These are phyloP conservation scores for Xylaria palmicola DNA, from an alignment of 495 filamentous ascomycete species.

Conservation along the genomic window DNA sequence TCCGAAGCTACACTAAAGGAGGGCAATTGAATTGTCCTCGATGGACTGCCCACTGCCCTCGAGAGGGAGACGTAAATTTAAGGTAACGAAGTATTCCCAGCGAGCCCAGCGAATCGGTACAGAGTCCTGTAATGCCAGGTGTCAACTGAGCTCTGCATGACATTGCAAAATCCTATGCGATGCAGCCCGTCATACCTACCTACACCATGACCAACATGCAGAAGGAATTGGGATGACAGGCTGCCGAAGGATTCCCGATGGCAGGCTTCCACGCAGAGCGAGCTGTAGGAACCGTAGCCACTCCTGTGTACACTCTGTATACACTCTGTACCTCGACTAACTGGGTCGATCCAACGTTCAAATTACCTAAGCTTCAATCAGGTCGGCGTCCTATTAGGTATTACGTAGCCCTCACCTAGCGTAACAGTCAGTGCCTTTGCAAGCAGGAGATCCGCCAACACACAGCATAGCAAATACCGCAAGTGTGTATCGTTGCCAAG, in stretches of 20 bases:
- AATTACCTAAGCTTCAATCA: too few relatives aligned
- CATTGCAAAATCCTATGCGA: not conserved
- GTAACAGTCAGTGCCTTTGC: too few relatives aligned
- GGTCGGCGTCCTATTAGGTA: too few relatives aligned
- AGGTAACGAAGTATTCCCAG: not conserved
- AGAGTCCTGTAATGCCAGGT: not conserved
- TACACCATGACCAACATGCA: not conserved
- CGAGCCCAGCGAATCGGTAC: slow-evolving; percentile 1
- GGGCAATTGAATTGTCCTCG: too few relatives aligned
- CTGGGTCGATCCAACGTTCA: too few relatives aligned
- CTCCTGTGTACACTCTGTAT: not conserved
- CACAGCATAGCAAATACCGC: too few relatives aligned
- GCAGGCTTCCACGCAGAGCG: not conserved
- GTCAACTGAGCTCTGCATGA: not conserved
- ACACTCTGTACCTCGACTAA: too few relatives aligned
- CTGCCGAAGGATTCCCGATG: not conserved
- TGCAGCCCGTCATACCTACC: not conserved
- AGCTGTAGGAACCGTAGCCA: not conserved
- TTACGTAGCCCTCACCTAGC: too few relatives aligned
- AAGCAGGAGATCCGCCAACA: too few relatives aligned
- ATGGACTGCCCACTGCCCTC: too few relatives aligned
- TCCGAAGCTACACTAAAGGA: not conserved
- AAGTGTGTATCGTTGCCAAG: too few relatives aligned
- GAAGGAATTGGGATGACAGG: not conserved
- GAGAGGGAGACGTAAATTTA: not conserved